A percentile compares a stretch with the other conserved stretches of the same genome.
These are phyloP conservation scores for Cystobasidium sp. DNA, from an alignment of 1,284 basidiomycete genomes.

Conservation along the genomic window DNA sequence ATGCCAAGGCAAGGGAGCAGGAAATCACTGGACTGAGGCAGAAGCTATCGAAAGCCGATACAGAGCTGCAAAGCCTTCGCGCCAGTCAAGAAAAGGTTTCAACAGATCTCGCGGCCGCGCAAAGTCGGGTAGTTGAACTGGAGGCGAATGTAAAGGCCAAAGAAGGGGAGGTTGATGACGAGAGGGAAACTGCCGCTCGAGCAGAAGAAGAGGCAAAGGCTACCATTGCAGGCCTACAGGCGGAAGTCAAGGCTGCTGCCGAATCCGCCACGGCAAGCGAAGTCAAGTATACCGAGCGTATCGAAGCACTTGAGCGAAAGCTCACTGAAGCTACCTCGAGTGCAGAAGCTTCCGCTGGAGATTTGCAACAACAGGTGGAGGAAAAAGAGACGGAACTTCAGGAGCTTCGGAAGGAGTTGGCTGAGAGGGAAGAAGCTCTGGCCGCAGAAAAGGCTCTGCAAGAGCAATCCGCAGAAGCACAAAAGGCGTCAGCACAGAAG, in stretches of 20 bases:
- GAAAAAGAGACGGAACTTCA: constrained; percentile 1
- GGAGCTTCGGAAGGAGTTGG: constrained; percentile 34
- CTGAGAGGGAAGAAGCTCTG: not conserved
- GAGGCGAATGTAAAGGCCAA: constrained; percentile 12
- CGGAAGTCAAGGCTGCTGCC: not conserved
- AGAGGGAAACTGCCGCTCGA: not conserved
- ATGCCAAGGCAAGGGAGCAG: constrained; percentile 34
- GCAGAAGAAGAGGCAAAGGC: constrained; percentile 20
- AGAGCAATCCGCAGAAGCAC: not conserved
- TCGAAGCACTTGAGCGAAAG: constrained; percentile 1
- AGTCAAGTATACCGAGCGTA: not conserved
- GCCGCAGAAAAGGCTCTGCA: not conserved
- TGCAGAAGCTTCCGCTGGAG: constrained; percentile 21
- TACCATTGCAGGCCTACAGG: not conserved
- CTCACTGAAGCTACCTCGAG: constrained; percentile 16
- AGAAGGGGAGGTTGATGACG: not conserved
- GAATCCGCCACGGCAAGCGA: not conserved
- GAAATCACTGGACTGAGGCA: constrained; percentile 17
- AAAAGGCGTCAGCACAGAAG: not conserved
- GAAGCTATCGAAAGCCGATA: constrained; percentile 25
- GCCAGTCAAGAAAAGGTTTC: constrained; percentile 1
- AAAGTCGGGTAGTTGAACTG: not conserved
- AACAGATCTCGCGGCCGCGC: not conserved
- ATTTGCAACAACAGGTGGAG: constrained; percentile 44
- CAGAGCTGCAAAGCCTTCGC: constrained; percentile 3